phyloP scores from a whole-genome alignment of 306 rosid species.

The Medicago truncatula region DNA sequence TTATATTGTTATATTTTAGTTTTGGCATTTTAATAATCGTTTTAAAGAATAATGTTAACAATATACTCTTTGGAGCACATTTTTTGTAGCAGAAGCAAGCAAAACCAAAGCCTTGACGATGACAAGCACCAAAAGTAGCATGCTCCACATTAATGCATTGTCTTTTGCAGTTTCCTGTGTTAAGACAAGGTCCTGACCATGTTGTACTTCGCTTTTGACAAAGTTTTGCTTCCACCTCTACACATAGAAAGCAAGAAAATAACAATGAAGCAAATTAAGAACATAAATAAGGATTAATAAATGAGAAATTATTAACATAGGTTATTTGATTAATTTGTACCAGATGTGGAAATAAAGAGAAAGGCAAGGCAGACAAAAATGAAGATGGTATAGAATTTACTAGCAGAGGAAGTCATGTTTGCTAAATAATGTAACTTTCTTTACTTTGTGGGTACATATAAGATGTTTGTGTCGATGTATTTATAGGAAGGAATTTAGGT shows the following conservation, averaged over 20 bases:
- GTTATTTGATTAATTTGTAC: neutral
- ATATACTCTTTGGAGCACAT: neutral
- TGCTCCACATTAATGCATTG: neutral
- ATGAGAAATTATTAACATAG: neutral
- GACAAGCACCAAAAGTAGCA: constrained; percentile 12
- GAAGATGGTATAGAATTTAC: neutral
- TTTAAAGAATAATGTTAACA: no score
- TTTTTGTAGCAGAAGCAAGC: constrained; percentile 22
- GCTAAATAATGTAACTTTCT: neutral
- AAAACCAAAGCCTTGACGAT: neutral
- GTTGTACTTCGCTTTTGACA: neutral
- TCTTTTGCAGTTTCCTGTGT: neutral
- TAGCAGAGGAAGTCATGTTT: neutral
- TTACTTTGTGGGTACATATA: neutral
- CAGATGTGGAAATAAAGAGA: neutral
- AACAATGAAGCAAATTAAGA: neutral
- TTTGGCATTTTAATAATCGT: no score
- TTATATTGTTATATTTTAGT: no score
- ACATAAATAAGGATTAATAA: neutral
- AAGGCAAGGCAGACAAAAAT: neutral
- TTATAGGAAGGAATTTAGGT: no score
- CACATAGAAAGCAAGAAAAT: neutral
- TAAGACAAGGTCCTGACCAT: constrained; percentile 8
- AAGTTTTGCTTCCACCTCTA: neutral
- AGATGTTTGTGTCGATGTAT: no score